Evolutionary conservation across 2,329 filamentous ascomycete species (phyloP).

Genomic region (Alternaria conjuncta): DNA sequence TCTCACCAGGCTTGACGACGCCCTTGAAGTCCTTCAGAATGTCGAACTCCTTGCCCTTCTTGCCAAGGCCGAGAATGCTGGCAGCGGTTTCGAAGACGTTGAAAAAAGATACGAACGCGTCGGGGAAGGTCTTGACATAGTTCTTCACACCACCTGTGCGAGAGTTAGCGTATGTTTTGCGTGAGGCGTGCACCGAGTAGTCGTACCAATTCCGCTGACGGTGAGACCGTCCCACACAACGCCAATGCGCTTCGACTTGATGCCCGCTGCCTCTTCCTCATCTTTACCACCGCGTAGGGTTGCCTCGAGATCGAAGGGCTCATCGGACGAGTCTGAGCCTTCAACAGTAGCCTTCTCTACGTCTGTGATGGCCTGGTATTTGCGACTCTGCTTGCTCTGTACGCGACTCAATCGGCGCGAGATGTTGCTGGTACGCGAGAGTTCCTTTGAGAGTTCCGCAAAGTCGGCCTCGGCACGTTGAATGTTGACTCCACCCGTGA

Average conservation of each 20-base stretch:
- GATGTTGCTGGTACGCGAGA: conserved; percentile 50
- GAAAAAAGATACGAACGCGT: conserved; percentile 78
- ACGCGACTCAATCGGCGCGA: conserved; percentile 51
- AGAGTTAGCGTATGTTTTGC: conserved; percentile 3
- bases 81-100: conserved; percentile 72
- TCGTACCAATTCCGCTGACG: conserved; percentile 71
- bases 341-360: conserved; percentile 62
- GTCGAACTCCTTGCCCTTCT: conserved; percentile 73
- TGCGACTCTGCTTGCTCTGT: conserved; percentile 55
- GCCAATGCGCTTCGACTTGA: conserved; percentile 74
- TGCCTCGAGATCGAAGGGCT: conserved; percentile 76
- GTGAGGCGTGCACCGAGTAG: background rate
- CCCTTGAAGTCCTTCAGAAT: conserved; percentile 75
- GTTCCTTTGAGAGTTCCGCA: conserved; percentile 63
- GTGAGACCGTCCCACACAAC: conserved; percentile 80
- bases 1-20: conserved; percentile 72
- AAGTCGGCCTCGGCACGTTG: conserved; percentile 74
- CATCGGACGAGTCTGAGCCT: conserved; percentile 44
- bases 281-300: conserved; percentile 74
- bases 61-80: conserved; percentile 68
- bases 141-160: conserved; percentile 67
- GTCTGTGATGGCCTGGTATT: conserved; percentile 52
- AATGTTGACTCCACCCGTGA: conserved; percentile 61
- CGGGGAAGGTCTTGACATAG: conserved; percentile 75
- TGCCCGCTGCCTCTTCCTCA: conserved; percentile 77